phyloP scores from a whole-genome alignment of 306 rosid species.

The Gillenia trifoliata region DNA sequence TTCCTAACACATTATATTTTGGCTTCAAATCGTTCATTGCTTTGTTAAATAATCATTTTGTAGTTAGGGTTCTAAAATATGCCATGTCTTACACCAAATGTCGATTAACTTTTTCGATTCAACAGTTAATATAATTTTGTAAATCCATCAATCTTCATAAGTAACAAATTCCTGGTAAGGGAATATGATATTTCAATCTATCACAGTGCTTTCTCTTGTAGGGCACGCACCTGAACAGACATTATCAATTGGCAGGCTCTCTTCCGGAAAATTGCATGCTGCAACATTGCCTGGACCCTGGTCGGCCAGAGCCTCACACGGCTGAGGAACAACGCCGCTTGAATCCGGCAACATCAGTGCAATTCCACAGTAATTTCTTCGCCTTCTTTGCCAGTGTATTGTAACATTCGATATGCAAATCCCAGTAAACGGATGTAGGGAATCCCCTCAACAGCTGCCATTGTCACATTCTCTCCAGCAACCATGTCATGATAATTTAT shows the following conservation, averaged over 20 bases:
- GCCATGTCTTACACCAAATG: neutral
- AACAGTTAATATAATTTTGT: neutral
- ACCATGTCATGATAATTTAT: slow-evolving; percentile 56
- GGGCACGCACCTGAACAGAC: slow-evolving; percentile 45
- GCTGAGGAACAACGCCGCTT: slow-evolving; percentile 47
- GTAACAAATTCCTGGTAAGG: neutral
- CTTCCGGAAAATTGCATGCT: slow-evolving; percentile 54
- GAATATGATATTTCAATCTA: neutral
- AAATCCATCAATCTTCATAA: neutral
- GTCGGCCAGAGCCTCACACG: slow-evolving; percentile 51
- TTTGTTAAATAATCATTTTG: too few species aligned
- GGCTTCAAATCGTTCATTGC: too few species aligned
- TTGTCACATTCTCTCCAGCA: slow-evolving; percentile 62
- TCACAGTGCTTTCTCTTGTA: slow-evolving; percentile 31
- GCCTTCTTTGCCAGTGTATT: slow-evolving; percentile 42
- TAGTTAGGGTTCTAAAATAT: neutral
- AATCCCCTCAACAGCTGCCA: slow-evolving; percentile 65
- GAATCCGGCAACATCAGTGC: slow-evolving; percentile 62
- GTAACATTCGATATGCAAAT: slow-evolving; percentile 76
- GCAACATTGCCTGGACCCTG: slow-evolving; percentile 35
- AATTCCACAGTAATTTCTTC: slow-evolving; percentile 62
- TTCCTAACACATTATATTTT: too few species aligned
- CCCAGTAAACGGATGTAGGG: slow-evolving; percentile 52
- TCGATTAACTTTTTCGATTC: neutral
- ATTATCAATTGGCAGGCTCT: slow-evolving; percentile 39